Evolutionary conservation across 257 asterid genomes (phyloP), one percentile per base, ranked within the genome.

Genomic region (Coffea eugenioides): DNA sequence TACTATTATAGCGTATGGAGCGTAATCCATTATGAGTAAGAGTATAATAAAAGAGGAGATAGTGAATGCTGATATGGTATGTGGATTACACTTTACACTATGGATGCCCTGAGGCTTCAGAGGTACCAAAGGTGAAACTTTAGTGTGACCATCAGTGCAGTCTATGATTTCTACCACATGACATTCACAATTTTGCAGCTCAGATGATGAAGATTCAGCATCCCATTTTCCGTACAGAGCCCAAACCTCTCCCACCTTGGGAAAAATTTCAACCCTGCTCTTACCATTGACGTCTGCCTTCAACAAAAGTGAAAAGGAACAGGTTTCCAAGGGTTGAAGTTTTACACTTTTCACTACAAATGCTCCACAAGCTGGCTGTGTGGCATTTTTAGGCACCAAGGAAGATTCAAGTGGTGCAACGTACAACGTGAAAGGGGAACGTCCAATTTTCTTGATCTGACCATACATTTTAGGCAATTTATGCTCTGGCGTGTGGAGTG

Each of bases 161-260:
- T 23, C 80, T 9, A 73, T 20, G 57, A 86, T 80, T 79, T 82
- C 86, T 61, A 84, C 88, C 51, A 84, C 48, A 12, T 77, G 73
- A 48, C 79, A 86, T 51, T 57, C 84, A 74, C 71, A 80, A 54
- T 71, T 79, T 25, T 48, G 76, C 73, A 76, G 54, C 31, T 82
- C 83, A 39, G 78, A 79, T 41, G 36, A 13, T 41, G 76, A 56
- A 10, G 75, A 20, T 69, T 80, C 76, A 27, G 71, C 4, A 25
- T 68, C 68, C 82, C 84, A 73, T 51, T 77, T 52, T 56, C 46
- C 77, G 80, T 82, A 77, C 49, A 85, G 46, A 25, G 86, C 88
- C 88, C 88, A 85, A 41, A 85, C 79, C 62, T 85, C 82, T n/a
- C 86, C 86, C 71, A 71, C 78, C 81, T 77, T 52, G 25, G 88